A percentile compares a stretch with the other conserved stretches of the same genome.
These are phyloP conservation scores for Mimosa bimucronata DNA, from an alignment of 306 rosid genomes.

Conservation along the genomic window DNA sequence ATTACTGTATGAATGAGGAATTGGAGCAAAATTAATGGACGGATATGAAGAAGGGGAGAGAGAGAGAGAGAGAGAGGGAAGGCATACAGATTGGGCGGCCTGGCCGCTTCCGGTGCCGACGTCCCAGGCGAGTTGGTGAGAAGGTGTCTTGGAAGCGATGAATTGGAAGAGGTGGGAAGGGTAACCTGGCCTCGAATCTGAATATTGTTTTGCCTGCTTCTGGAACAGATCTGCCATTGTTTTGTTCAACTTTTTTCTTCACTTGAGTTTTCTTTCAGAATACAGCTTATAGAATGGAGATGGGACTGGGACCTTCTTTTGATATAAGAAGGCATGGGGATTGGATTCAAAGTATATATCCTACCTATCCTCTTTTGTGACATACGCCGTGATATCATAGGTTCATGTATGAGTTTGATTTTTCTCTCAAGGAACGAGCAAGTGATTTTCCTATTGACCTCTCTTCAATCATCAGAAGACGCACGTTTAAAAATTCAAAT, in stretches of 20 bases:
- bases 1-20: neutral
- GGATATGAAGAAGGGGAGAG: too few species aligned
- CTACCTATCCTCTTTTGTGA: neutral
- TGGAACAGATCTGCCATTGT: constrained; percentile 44
- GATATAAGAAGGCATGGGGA: neutral
- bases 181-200: constrained; percentile 61
- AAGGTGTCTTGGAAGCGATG: constrained; percentile 70
- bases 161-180: constrained; percentile 63
- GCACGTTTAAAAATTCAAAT: neutral
- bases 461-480: neutral
- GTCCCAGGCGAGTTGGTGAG: constrained; percentile 76
- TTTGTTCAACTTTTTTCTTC: neutral
- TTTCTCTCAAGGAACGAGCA: neutral
- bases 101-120: constrained; percentile 91
- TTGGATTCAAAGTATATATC: neutral
- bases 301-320: neutral
- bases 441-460: neutral
- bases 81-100: constrained; percentile 68
- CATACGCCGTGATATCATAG: neutral
- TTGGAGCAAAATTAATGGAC: neutral
- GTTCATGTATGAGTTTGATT: neutral
- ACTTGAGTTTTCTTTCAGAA: neutral
- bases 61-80: neutral
- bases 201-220: constrained; percentile 70
- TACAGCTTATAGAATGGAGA: neutral